phyloP scores from a whole-genome alignment of 73 alveolate genomes.

The Paramecium octaurelia region DNA sequence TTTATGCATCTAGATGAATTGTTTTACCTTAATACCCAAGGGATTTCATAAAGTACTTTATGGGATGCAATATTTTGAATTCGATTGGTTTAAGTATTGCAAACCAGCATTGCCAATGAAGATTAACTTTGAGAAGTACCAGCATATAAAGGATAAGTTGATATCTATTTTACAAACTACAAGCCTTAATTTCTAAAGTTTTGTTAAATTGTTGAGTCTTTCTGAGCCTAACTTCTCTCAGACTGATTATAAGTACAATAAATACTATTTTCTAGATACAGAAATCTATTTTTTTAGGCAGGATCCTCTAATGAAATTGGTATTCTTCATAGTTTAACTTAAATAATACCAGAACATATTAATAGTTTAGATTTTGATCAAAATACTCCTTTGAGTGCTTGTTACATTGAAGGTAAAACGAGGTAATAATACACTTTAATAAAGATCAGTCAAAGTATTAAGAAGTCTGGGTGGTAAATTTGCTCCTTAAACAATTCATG shows the following conservation, averaged over 20 bases:
- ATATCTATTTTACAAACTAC: background rate
- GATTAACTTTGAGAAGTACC: conserved; percentile 65
- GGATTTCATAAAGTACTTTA: conserved; percentile 70
- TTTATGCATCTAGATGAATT: conserved; percentile 69
- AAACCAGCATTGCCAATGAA: conserved; percentile 78
- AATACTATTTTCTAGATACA: conserved; percentile 61
- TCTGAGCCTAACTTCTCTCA: conserved; percentile 43
- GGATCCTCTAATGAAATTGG: background rate
- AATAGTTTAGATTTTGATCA: background rate
- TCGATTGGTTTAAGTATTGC: conserved; percentile 91
- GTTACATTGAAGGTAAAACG: conserved; percentile 60
- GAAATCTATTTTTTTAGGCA: conserved; percentile 72
- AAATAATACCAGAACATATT: background rate
- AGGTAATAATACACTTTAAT: conserved; percentile 61
- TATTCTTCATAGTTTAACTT: background rate
- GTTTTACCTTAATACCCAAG: conserved; percentile 74
- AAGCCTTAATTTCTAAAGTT: conserved; percentile 31
- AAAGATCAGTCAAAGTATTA: conserved; percentile 63
- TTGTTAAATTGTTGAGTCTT: conserved; percentile 49
- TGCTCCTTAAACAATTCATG: conserved; percentile 62
- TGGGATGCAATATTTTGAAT: conserved; percentile 70
- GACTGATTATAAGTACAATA: conserved; percentile 57
- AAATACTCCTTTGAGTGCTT: conserved; percentile 29
- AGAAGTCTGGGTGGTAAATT: conserved; percentile 72
- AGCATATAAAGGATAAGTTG: conserved; percentile 58